phyloP scores from a whole-genome alignment of 2,329 filamentous ascomycete species.

The Neoscytalidium dimidiatum region DNA sequence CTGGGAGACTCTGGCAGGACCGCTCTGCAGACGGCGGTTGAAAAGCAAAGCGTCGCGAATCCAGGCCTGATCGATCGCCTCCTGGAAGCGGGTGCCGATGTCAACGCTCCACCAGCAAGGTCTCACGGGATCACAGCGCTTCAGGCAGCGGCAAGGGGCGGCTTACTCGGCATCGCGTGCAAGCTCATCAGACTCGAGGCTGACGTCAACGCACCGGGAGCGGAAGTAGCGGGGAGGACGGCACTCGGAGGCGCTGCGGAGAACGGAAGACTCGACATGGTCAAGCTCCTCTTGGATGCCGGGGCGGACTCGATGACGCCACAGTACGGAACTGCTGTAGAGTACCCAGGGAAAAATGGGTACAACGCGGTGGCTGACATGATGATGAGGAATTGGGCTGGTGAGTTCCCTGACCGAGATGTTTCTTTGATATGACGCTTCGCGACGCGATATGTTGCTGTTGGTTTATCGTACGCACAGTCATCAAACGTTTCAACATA shows the following conservation, averaged over 20 bases:
- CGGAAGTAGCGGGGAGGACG: constrained; percentile 26
- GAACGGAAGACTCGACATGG: constrained; percentile 32
- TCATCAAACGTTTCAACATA: too few relatives aligned
- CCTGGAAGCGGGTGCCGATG: constrained; percentile 11
- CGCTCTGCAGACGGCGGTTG: background rate
- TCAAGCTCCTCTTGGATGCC: constrained; percentile 30
- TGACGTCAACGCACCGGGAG: constrained; percentile 26
- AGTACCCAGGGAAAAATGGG: background rate
- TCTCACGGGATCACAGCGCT: constrained; percentile 28
- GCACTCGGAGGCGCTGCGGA: constrained; percentile 33
- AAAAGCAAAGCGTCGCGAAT: background rate
- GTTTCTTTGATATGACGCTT: too few relatives aligned
- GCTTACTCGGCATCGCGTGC: constrained; percentile 26
- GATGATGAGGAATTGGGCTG: background rate
- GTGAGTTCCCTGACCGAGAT: too few relatives aligned
- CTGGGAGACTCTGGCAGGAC: background rate
- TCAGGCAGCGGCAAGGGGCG: constrained; percentile 29
- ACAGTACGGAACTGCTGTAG: background rate
- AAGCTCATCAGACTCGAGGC: constrained; percentile 26
- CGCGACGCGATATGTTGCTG: too few relatives aligned
- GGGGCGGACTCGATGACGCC: constrained; percentile 19
- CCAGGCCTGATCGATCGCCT: constrained; percentile 22
- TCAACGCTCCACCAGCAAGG: constrained; percentile 15
- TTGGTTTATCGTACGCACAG: too few relatives aligned
- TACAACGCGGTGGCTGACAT: background rate